Evolutionary conservation across 2,329 filamentous ascomycete genomes (phyloP), one percentile per base, ranked within the genome.

Genomic region (Paramyrothecium roridum): DNA sequence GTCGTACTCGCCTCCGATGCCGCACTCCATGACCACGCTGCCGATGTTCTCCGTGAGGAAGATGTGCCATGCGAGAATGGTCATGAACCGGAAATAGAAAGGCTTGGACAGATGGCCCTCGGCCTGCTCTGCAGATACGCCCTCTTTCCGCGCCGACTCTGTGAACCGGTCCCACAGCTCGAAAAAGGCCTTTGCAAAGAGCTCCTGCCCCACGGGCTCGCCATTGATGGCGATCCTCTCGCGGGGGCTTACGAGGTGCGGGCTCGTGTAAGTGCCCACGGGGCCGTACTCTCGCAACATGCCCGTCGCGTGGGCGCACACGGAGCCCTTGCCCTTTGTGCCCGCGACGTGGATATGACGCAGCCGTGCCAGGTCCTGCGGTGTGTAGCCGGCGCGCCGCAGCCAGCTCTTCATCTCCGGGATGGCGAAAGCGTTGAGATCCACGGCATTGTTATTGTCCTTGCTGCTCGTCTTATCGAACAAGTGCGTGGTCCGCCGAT

Each of bases 311-410:
- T 93, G 93, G 11, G 93, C 89, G 61, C 89, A 91, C 1, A 91
- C 92, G 2, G 90, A 95, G 45, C 93, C 93, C 71, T 97, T 98
- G 57, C 93, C 93, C 71, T 97, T 98, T 4, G 93, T 97, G 13
- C 93, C 93, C 1, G 93, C 90, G 48, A 98, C 86, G 69, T 98
- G 93, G 57, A 98, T 85, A 61, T 80, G 80, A 17, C 72, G 73
- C 52, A 82, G 71, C 3, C 65, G 61, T 13, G 71, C 63, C 23
- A 83, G 74, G 60, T 78, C 75, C 1, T 63, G 53, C 2, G 71
- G 70, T 73, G 87, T 75, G 73, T 96, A 90, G 50, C 91, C 91
- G 54, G 90, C 86, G 58, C 88, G 88, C 48, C 74, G 77, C 60
- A 90, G 85, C 89, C 90, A 96, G 62, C 85, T 82, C 26, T 87